Base-by-base conservation (phyloP, 148 eudicot genomes). In the Talinum fruticosum region DNA sequence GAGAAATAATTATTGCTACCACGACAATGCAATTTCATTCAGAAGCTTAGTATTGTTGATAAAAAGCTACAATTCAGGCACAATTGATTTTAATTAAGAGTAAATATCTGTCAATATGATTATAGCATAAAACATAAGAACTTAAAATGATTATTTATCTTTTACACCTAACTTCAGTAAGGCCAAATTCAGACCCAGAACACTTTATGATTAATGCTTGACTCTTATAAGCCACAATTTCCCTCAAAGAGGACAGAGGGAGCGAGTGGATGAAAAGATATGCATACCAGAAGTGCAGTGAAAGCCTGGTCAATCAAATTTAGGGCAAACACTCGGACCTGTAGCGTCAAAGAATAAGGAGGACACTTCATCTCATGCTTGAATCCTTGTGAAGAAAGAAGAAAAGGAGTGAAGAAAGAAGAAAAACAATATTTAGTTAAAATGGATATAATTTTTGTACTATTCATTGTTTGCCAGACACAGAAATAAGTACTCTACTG, bases 291-390 rank as follows among this genome's bases (percentile, higher is more conserved):
- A 69, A 72, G 76, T 81, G 47, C 68, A 76, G 80, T 81, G 68
- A 76, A 76, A 81, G 83, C 65, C 32, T 72, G 79, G 72, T 72
- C 41, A 76, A 38, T 72, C 24, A 45, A 64, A 75, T 71, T 81
- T 70, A 1, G 26, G 68, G 38, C 34, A 76, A 47, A 7, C 14
- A 6, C 32, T 69, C 30, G 49, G 71, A 41, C 41, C 26, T 38
- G 28, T 51, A 75, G 28, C 29, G 47, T 62, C 65, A 61, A 65
- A 70, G 53, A 73, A 35, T 21, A 47, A 21, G 23, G 36, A 21
- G 23, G 36, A 8, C 61, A 44, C 57, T 78, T 57, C 74, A 28
- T 49, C 41, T 54, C 26, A 32, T 36, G 54, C 73, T 12, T 37
- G 18, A 70, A 70, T 57, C 54, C 75, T 36, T 24, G 6, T 36